Percentiles rank a stretch among this genome's conserved stretches.
phyloP scores from a whole-genome alignment of 108 stramenopile species.

The Pseudonitzschia pungens region DNA sequence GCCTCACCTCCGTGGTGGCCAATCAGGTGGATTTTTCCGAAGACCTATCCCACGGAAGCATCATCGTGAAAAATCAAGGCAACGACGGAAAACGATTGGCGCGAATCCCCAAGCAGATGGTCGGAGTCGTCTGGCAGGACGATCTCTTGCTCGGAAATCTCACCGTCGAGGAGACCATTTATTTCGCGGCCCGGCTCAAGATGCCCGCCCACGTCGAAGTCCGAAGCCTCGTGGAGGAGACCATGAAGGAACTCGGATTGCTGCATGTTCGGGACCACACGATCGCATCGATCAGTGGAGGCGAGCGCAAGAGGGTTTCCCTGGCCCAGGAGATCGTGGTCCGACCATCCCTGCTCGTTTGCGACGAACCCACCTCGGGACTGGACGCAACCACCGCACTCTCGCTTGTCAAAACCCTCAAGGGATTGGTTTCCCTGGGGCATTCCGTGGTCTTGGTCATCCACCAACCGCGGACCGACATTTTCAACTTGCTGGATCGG shows the following conservation, averaged over 20 bases:
- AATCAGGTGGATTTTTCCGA: conserved; percentile 32
- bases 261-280: conserved; percentile 53
- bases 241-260: conserved; percentile 60
- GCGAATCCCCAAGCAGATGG: conserved; percentile 60
- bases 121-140: conserved; percentile 87
- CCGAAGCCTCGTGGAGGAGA: conserved; percentile 53
- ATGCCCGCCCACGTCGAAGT: conserved; percentile 49
- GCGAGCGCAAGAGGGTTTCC: conserved; percentile 85
- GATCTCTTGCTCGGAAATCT: conserved; percentile 80
- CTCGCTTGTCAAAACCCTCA: conserved; percentile 64
- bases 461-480: conserved; percentile 88
- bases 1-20: conserved; percentile 61
- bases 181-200: conserved; percentile 78
- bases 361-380: conserved; percentile 82
- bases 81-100: conserved; percentile 1
- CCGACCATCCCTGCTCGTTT: conserved; percentile 68
- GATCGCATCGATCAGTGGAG: conserved; percentile 75
- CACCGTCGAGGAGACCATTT: conserved; percentile 81
- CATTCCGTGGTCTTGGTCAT: conserved; percentile 85
- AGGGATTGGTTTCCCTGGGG: conserved; percentile 54
- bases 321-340: conserved; percentile 84
- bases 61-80: conserved; percentile 51
- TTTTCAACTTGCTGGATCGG: conserved; percentile 81
- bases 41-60: conserved; percentile 47
- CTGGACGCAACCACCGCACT: conserved; percentile 83